Evolutionary conservation across 306 rosid species (phyloP).

Genomic region (Luffa acutangula): DNA sequence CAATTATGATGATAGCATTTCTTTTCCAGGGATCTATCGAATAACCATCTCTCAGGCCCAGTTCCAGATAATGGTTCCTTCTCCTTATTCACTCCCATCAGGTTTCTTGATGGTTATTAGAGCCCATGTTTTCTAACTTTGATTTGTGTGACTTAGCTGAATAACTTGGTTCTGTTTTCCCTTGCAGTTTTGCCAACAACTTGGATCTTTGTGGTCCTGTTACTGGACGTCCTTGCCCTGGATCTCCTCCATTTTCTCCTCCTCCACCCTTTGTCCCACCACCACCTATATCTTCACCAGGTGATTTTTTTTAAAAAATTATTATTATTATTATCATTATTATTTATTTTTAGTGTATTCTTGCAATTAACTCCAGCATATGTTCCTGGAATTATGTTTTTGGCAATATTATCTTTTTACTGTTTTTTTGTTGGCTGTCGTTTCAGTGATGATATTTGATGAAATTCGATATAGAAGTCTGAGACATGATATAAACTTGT

Average conservation of each 20-base stretch:
- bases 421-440: not conserved
- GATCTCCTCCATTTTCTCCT: conserved; percentile 98
- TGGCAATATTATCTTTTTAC: not conserved
- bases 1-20: conserved; percentile 3
- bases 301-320: conserved; percentile 28
- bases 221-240: conserved; percentile 95
- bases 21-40: conserved; percentile 75
- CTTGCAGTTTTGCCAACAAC: conserved; percentile 88
- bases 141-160: conserved; percentile 13
- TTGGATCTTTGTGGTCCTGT: conserved; percentile 94
- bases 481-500: not conserved
- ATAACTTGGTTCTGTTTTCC: conserved; percentile 7
- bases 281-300: conserved; percentile 73
- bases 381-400: not conserved
- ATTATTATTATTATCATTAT: too few species aligned
- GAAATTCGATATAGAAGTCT: not conserved
- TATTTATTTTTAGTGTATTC: not conserved
- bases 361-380: not conserved
- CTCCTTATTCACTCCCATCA: conserved; percentile 95
- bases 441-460: not conserved
- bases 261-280: conserved; percentile 99
- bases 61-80: conserved; percentile 99
- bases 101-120: conserved; percentile 29
- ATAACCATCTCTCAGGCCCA: conserved; percentile 70
- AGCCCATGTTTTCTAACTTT: conserved; percentile 6